Evolutionary conservation across 164 flowering plant genomes (phyloP).

Genomic region (Vitis riparia): DNA sequence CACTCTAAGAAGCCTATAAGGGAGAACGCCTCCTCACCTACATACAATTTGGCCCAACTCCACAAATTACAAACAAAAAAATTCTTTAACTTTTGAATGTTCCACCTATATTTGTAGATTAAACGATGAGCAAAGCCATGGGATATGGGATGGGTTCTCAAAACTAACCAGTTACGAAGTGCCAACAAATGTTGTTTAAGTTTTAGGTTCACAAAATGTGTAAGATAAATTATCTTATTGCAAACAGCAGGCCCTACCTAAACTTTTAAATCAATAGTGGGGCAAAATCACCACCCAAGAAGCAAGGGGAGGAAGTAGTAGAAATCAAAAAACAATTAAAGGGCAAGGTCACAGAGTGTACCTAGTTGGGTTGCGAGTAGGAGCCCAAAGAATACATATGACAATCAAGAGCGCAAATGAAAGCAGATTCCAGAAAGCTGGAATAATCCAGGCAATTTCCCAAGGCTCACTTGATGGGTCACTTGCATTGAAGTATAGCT

Average conservation of each 20-base stretch:
- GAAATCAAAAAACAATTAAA: not conserved
- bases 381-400: constrained; percentile 83
- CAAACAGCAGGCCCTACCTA: not conserved
- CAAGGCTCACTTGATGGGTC: constrained; percentile 77
- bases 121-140: too few relatives aligned
- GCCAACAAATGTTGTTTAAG: too few relatives aligned
- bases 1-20: too few relatives aligned
- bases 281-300: not conserved
- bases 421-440: constrained; percentile 79
- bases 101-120: too few relatives aligned
- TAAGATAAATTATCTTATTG: not conserved
- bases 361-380: constrained; percentile 82
- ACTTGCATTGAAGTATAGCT: constrained; percentile 87
- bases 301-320: not conserved
- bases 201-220: too few relatives aligned
- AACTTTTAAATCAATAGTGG: not conserved
- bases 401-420: constrained; percentile 64
- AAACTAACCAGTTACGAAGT: too few relatives aligned
- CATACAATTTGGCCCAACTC: too few relatives aligned
- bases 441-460: constrained; percentile 83
- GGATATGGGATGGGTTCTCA: too few relatives aligned
- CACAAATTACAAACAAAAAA: too few relatives aligned
- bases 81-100: too few relatives aligned
- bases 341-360: constrained; percentile 22
- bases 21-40: too few relatives aligned